These are phyloP conservation scores for Solanum piurae DNA, from an alignment of 257 asterid genomes.

Conservation along the genomic window DNA sequence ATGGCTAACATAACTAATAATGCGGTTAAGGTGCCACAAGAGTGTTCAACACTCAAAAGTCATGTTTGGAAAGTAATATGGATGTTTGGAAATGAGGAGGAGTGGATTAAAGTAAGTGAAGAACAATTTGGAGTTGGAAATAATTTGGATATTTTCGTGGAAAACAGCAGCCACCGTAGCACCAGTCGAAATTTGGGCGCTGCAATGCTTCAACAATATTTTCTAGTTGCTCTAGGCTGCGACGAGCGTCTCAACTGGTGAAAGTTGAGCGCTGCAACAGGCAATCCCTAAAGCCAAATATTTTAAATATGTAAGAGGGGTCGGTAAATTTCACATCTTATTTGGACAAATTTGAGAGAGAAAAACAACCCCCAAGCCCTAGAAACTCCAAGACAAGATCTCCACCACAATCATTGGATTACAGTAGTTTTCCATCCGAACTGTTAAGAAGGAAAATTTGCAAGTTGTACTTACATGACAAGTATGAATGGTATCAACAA, in stretches of 20 bases:
- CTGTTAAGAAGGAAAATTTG: neutral
- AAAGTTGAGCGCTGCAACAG: neutral
- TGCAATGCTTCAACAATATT: neutral
- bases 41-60: neutral
- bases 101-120: neutral
- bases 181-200: neutral
- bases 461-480: constrained; percentile 59
- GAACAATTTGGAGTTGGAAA: neutral
- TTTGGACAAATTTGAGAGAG: neutral
- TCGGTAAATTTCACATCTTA: neutral
- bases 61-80: neutral
- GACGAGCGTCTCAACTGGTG: neutral
- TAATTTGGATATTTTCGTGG: neutral
- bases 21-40: neutral
- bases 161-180: neutral
- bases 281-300: neutral
- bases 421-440: neutral
- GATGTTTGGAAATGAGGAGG: neutral
- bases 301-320: neutral
- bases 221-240: neutral
- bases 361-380: neutral
- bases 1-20: neutral
- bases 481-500: constrained; percentile 72
- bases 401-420: neutral
- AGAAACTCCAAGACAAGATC: neutral